Evolutionary conservation across 192 early-diverging fungal species (phyloP).

Genomic region (Coemansia sp.): DNA sequence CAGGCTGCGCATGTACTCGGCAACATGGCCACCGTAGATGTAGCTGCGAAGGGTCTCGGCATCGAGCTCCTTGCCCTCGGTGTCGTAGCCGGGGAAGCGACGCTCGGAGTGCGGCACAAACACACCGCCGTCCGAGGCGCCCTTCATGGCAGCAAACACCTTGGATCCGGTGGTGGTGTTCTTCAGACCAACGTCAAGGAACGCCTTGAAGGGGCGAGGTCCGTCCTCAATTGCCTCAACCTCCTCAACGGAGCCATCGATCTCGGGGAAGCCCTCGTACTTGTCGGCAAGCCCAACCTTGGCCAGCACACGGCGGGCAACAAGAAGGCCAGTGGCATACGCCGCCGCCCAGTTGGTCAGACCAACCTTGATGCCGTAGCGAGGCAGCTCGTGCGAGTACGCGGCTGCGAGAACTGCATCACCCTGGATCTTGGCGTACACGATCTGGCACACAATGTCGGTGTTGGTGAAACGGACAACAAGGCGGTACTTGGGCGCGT

Average conservation of each 20-base stretch:
- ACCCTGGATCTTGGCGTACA: conserved; percentile 98
- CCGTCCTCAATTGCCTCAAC: conserved; percentile 89
- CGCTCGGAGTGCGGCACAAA: conserved; percentile 94
- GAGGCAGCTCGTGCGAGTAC: conserved; percentile 95
- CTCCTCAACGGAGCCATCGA: conserved; percentile 84
- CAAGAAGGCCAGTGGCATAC: conserved; percentile 96
- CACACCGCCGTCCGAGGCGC: conserved; percentile 98
- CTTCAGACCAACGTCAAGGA: conserved; percentile 95
- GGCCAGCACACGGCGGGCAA: conserved; percentile 91
- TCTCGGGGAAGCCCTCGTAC: conserved; percentile 92
- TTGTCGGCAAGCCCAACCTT: conserved; percentile 95
- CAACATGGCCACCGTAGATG: conserved; percentile 98
- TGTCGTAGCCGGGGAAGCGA: conserved; percentile 97
- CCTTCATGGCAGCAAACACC: conserved; percentile 97
- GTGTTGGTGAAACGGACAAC: conserved; percentile 99
- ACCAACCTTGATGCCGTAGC: conserved; percentile 95
- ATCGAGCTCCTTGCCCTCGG: conserved; percentile 84
- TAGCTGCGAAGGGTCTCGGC: conserved; percentile 90
- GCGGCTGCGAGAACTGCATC: conserved; percentile 94
- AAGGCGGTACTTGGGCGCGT: conserved; percentile 99
- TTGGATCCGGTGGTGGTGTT: conserved; percentile 97
- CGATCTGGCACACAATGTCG: conserved; percentile 94
- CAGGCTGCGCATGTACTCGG: conserved; percentile 97
- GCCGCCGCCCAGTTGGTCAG: conserved; percentile 99
- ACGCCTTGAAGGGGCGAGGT: conserved; percentile 96